Conservation (phyloP, 2,329 filamentous ascomycete genomes). For the Akanthomyces dipterigenus region DNA sequence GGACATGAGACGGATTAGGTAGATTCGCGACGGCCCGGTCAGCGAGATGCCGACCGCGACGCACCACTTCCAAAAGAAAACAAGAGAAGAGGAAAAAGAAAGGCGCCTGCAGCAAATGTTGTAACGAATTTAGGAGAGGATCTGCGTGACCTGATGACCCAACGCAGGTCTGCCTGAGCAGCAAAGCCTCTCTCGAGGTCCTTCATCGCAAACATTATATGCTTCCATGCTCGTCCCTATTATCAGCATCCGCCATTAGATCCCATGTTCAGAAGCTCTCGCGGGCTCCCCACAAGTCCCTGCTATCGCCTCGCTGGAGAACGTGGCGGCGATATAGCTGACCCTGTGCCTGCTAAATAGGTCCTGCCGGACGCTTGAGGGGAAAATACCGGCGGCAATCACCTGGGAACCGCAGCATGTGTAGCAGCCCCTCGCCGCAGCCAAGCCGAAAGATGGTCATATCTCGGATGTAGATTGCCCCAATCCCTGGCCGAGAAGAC, state of each 20-base stretch:
- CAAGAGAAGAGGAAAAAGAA: too few species aligned
- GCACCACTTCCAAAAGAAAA: too few species aligned
- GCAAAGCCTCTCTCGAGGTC: neutral
- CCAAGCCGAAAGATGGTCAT: neutral
- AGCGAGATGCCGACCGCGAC: neutral
- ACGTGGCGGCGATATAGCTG: neutral
- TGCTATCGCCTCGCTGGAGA: neutral
- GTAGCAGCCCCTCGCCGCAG: neutral
- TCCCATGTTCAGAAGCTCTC: too few species aligned
- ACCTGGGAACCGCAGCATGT: neutral
- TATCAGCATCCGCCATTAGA: neutral
- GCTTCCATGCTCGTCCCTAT: neutral
- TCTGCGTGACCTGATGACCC: too few species aligned
- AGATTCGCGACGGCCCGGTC: neutral
- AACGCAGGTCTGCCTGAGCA: too few species aligned
- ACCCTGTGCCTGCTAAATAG: neutral
- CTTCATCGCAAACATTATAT: neutral
- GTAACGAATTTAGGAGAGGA: too few species aligned
- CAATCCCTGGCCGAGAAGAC: too few species aligned
- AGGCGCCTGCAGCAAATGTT: too few species aligned
- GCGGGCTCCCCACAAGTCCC: neutral
- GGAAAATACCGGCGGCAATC: neutral
- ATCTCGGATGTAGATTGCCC: neutral
- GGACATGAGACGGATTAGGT: neutral
- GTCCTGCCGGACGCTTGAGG: too few species aligned